Conservation (phyloP, 371 early-diverging fungal species). For the Edhazardia aedis region DNA sequence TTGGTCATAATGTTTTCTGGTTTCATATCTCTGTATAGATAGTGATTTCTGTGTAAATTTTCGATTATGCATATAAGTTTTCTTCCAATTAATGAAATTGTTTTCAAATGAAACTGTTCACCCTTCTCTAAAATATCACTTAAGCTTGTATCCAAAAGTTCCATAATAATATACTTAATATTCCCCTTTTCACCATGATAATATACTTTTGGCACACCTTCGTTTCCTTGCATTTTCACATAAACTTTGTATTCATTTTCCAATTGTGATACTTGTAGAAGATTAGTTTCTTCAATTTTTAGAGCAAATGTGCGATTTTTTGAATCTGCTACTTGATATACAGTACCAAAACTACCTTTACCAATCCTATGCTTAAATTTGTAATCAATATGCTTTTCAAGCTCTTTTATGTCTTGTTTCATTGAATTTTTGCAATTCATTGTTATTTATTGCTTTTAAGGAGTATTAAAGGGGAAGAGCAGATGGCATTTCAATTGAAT, state of each 20-base stretch:
- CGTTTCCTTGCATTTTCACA: constrained; percentile 10
- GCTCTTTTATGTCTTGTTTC: too few species aligned
- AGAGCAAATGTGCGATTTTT: constrained; percentile 19
- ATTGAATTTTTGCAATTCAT: too few species aligned
- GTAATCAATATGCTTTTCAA: constrained; percentile 1
- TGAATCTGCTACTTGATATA: constrained; percentile 22
- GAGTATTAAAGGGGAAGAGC: too few species aligned
- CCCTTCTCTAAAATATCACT: constrained; percentile 21
- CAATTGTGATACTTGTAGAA: constrained; percentile 10
- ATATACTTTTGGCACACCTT: constrained; percentile 25
- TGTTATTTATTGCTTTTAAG: too few species aligned
- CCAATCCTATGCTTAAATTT: constrained; percentile 2
- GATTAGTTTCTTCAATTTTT: constrained; percentile 16
- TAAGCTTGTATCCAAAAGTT: constrained; percentile 22
- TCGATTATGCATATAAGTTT: constrained; percentile 25
- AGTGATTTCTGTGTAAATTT: constrained; percentile 22
- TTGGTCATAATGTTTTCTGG: constrained; percentile 39
- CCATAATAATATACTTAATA: constrained; percentile 29
- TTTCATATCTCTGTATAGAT: constrained; percentile 38
- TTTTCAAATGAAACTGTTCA: constrained; percentile 20
- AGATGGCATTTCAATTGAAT: too few species aligned
- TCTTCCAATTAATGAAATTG: constrained; percentile 24
- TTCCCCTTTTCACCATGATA: constrained; percentile 17
- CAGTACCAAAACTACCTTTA: constrained; percentile 40
- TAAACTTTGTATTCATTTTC: constrained; percentile 34